Base-by-base conservation (phyloP, 192 early-diverging fungal species). In the Mortierella hygrophila region DNA sequence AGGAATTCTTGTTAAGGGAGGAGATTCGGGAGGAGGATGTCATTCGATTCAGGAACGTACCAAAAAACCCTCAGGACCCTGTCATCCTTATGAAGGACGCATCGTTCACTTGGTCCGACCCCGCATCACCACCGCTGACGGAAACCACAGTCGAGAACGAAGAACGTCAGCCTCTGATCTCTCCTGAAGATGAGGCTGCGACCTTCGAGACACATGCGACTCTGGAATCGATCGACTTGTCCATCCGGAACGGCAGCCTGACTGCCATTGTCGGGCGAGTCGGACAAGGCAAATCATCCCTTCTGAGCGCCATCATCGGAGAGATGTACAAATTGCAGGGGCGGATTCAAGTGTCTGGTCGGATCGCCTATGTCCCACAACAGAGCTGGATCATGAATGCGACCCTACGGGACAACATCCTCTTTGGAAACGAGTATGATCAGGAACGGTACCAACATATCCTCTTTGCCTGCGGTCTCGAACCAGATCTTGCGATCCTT, bases 261-360 rank as follows among this genome's bases (percentile, higher is more conserved):
- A 86, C 92, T 29, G 90, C 94, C 0, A 80, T 96, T 72, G 91
- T 95, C 6, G 95, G 95, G 4, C 79, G 88, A 7, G 94, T 97
- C 4, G 96, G 96, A 2, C 88, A 90, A 38, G 97, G 97, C 13
- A 97, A 97, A 82, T 94, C 94, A 4, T 93, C 94, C 6, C 80
- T 96, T 26, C 74, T 96, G 2, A 89, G 90, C 47, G 94, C 95
- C 0, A 81, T 96, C 23, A 85, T 96, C 16, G 97, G 97, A 37
- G 97, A 97, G 81, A 97, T 96, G 95, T 90, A 92, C 78, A 92
- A 90, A 65, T 46, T 75, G 18, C 44, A 57, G 4, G 95, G 94
- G 38, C 75, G 84, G 15, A 92, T 95, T 4, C 72, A 68, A 3
- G 78, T 96, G 1, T 81, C 89, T 10, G 97, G 96, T 13, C 79